These are phyloP conservation scores for Aspergillus olivimuriae DNA, from an alignment of 495 filamentous ascomycete species.

Conservation along the genomic window DNA sequence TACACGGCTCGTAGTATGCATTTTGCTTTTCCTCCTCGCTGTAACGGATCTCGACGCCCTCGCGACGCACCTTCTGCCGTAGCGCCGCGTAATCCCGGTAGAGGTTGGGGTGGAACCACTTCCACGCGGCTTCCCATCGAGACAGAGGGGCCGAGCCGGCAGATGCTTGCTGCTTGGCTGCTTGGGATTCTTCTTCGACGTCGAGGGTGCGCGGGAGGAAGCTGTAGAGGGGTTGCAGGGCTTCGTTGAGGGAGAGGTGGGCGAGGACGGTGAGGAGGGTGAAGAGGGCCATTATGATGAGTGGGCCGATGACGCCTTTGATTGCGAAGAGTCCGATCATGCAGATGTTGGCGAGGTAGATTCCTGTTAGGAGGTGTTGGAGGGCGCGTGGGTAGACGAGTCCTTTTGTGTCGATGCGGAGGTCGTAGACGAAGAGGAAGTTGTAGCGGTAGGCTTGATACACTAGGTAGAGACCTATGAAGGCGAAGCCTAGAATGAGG, in stretches of 20 bases:
- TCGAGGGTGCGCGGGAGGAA: constrained; percentile 61
- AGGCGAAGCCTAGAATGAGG: constrained; percentile 75
- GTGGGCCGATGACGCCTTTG: constrained; percentile 59
- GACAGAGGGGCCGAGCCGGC: constrained; percentile 1
- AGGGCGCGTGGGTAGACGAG: constrained; percentile 80
- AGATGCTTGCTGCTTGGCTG: constrained; percentile 30
- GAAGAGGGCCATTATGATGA: constrained; percentile 74
- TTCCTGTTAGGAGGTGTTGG: constrained; percentile 76
- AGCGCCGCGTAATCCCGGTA: constrained; percentile 64
- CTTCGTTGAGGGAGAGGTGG: constrained; percentile 68
- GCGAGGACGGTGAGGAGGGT: constrained; percentile 70
- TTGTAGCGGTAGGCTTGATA: constrained; percentile 92
- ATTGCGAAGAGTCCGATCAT: constrained; percentile 82
- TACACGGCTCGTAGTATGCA: constrained; percentile 63
- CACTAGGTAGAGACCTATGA: constrained; percentile 70
- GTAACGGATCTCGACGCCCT: constrained; percentile 46
- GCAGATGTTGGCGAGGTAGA: constrained; percentile 78
- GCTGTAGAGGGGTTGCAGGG: constrained; percentile 65
- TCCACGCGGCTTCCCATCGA: constrained; percentile 38
- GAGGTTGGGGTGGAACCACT: constrained; percentile 73
- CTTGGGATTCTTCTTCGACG: constrained; percentile 37
- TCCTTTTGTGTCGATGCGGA: constrained; percentile 78
- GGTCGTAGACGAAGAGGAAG: constrained; percentile 80
- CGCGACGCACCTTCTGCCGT: constrained; percentile 61
- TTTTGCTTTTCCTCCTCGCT: constrained; percentile 46